Evolutionary conservation across 2,329 filamentous ascomycete genomes (phyloP).

Genomic region (Fusarium sp.): DNA sequence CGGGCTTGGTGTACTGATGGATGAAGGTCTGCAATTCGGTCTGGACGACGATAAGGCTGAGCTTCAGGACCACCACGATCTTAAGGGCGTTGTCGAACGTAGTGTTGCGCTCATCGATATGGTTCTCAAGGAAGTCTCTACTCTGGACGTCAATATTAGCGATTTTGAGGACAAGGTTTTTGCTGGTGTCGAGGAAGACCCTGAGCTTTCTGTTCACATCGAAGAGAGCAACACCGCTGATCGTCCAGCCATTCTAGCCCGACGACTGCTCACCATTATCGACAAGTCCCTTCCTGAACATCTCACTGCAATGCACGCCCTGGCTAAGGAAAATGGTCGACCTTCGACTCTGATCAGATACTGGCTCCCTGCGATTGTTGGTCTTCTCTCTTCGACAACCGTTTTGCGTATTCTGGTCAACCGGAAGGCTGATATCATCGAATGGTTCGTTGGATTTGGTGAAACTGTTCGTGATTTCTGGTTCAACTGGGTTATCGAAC

Average conservation of each 20-base stretch:
- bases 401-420: slow-evolving; percentile 83
- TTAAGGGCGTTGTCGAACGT: slow-evolving; percentile 80
- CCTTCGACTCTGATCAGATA: slow-evolving; percentile 83
- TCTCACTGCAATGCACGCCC: slow-evolving; percentile 62
- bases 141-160: slow-evolving; percentile 69
- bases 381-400: slow-evolving; percentile 86
- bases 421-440: slow-evolving; percentile 78
- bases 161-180: slow-evolving; percentile 77
- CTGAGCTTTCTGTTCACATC: slow-evolving; percentile 65
- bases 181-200: slow-evolving; percentile 70
- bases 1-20: slow-evolving; percentile 86
- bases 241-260: slow-evolving; percentile 71
- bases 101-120: slow-evolving; percentile 89
- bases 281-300: slow-evolving; percentile 76
- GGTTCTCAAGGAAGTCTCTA: slow-evolving; percentile 78
- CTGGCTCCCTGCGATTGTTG: slow-evolving; percentile 81
- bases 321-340: slow-evolving; percentile 76
- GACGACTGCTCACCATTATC: slow-evolving; percentile 77
- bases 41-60: slow-evolving; percentile 69
- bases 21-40: slow-evolving; percentile 81
- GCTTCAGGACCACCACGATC: slow-evolving; percentile 62
- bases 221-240: slow-evolving; percentile 58
- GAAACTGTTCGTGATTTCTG: slow-evolving; percentile 88
- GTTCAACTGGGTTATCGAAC: slow-evolving; percentile 95
- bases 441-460: slow-evolving; percentile 84